Evolutionary conservation across 768 basidiomycete genomes (phyloP).

Genomic region (Trametes meyenii): DNA sequence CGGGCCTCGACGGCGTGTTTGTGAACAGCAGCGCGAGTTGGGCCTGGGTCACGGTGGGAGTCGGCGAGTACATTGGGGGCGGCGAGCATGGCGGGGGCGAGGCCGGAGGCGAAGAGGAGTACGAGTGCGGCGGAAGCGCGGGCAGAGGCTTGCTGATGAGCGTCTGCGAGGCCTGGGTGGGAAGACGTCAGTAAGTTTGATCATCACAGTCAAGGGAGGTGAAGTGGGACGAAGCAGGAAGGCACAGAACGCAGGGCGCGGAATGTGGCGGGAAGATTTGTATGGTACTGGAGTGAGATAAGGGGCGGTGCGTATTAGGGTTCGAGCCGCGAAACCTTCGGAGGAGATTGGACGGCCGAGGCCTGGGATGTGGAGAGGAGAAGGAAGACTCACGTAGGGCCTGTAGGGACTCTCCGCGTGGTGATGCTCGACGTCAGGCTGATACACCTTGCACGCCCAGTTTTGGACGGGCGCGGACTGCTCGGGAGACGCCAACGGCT

Average conservation of each 20-base stretch:
- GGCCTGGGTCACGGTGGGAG: conserved; percentile 11
- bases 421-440: background rate
- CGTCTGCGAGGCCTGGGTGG: background rate
- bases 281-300: background rate
- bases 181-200: background rate
- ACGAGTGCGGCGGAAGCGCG: background rate
- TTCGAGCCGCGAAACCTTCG: background rate
- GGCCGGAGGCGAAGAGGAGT: background rate
- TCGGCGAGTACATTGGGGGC: conserved; percentile 9
- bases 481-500: conserved; percentile 20
- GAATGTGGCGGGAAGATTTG: background rate
- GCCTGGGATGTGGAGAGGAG: background rate
- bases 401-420: conserved; percentile 10
- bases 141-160: conserved; percentile 10
- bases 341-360: background rate
- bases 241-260: background rate
- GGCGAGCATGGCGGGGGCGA: background rate
- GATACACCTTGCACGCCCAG: conserved; percentile 5
- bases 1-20: background rate
- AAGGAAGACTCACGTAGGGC: conserved; percentile 6
- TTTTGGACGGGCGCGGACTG: background rate
- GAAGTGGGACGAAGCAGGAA: background rate
- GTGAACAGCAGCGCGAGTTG: conserved; percentile 20
- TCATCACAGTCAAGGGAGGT: background rate
- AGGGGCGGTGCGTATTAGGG: background rate